Base-by-base conservation (phyloP, 2,329 filamentous ascomycete genomes). In the Trichoderma hamatum region DNA sequence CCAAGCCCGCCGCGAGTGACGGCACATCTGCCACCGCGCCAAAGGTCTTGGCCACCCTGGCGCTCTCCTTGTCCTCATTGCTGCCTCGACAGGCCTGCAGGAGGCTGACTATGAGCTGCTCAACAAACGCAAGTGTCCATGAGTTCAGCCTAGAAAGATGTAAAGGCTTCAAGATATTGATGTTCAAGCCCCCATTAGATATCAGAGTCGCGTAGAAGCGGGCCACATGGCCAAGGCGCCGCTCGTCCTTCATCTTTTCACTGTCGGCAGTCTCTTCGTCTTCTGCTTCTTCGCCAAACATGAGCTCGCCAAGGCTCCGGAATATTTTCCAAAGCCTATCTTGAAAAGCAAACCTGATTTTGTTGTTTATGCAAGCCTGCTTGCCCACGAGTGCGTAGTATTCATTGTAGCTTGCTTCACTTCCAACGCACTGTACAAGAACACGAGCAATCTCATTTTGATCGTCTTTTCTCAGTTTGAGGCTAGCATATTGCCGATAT, bases 381-480 rank as follows among this genome's bases (percentile, higher is more conserved):
- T 88, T 88, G 11, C 93, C 94, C 46, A 99, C 90, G 1, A 97
- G 83, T 0, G 92, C 92, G 77, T 99, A 99, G 81, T 97, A 99
- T 0, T 92, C 92, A 75, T 99, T 99, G 80, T 97, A 97, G 0
- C 85, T 84, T 68, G 90, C 84, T 80, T 98, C 96, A 3, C 91
- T 90, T 54, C 92, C 92, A 1, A 90, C 90, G 76, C 94, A 97
- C 73, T 96, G 94, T 10, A 97, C 86, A 32, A 99, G 84, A 21
- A 99, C 94, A 64, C 91, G 89, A 0, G 95, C 90, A 36, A 98
- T 92, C 77, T 98, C 95, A 28, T 90, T 86, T 72, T 96, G 90
- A 75, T 97, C 94, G 21, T 92, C 88, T 73, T 90, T 92, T 81
- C 96, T 97, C 58, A 99, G 85, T 43, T 89, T 89, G 11, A 99